Evolutionary conservation across 2,329 filamentous ascomycete genomes (phyloP).

Genomic region (Ascochyta lentis): DNA sequence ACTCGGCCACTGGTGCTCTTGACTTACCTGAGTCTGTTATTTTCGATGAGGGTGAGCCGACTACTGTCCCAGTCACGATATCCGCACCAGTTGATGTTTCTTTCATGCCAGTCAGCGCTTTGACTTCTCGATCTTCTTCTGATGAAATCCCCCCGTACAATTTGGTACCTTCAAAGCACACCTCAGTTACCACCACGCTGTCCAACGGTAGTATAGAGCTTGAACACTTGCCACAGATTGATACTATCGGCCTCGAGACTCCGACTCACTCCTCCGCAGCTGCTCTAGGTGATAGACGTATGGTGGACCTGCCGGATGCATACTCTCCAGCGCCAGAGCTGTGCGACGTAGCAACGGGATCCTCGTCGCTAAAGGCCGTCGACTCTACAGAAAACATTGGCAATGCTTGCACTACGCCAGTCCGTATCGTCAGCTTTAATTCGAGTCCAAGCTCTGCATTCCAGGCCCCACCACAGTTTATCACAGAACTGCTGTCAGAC

Average conservation of each 20-base stretch:
- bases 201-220: constrained; percentile 5
- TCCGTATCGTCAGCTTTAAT: too few species aligned
- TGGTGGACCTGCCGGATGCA: background rate
- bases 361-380: background rate
- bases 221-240: background rate
- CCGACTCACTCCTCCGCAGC: background rate
- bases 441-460: too few species aligned
- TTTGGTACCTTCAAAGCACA: constrained; percentile 5
- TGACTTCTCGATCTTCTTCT: background rate
- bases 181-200: constrained; percentile 6
- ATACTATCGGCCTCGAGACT: background rate
- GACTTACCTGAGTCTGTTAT: too few species aligned
- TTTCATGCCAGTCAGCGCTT: background rate
- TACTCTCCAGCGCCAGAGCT: background rate
- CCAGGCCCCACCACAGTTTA: too few species aligned
- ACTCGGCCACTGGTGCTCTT: too few species aligned
- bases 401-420: too few species aligned
- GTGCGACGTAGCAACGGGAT: background rate
- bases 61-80: background rate
- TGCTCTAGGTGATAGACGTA: background rate
- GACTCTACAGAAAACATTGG: background rate
- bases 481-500: background rate
- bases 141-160: background rate
- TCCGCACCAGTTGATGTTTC: background rate
- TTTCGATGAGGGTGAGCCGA: too few species aligned